A percentile compares a stretch with the other conserved stretches of the same genome.
These are phyloP conservation scores for Coemansia sp. DNA, from an alignment of 192 early-diverging fungal genomes.

Conservation along the genomic window DNA sequence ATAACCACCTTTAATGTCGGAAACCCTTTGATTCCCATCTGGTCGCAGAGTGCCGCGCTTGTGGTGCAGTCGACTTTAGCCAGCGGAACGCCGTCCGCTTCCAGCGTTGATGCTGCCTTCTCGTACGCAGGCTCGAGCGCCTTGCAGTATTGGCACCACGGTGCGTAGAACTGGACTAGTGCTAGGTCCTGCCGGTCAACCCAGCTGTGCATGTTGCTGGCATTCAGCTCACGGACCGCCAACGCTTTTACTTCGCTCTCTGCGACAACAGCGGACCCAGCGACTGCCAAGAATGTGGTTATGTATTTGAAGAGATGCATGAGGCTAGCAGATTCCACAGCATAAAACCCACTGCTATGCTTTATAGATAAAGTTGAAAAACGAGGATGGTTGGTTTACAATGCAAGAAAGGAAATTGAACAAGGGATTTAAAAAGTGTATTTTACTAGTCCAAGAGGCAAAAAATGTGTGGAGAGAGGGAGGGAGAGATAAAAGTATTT, in stretches of 20 bases:
- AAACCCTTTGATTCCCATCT: constrained; percentile 79
- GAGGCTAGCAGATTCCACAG: not conserved
- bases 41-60: constrained; percentile 78
- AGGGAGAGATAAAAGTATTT: no score
- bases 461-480: no score
- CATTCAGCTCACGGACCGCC: constrained; percentile 61
- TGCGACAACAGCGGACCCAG: not conserved
- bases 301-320: constrained; percentile 4
- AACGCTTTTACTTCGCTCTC: constrained; percentile 22
- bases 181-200: constrained; percentile 68
- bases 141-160: constrained; percentile 89
- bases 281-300: constrained; percentile 2
- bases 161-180: constrained; percentile 95
- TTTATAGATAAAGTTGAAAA: not conserved
- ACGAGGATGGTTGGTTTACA: not conserved
- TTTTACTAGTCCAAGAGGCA: no score
- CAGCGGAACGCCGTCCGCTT: constrained; percentile 69
- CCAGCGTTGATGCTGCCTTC: constrained; percentile 80
- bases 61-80: constrained; percentile 97
- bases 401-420: not conserved
- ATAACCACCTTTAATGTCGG: constrained; percentile 90
- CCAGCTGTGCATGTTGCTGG: constrained; percentile 65
- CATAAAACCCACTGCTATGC: not conserved
- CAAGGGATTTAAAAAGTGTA: no score
- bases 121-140: constrained; percentile 91